Conservation (phyloP, 1,284 basidiomycete species). For the Ceratobasidium sp. region DNA sequence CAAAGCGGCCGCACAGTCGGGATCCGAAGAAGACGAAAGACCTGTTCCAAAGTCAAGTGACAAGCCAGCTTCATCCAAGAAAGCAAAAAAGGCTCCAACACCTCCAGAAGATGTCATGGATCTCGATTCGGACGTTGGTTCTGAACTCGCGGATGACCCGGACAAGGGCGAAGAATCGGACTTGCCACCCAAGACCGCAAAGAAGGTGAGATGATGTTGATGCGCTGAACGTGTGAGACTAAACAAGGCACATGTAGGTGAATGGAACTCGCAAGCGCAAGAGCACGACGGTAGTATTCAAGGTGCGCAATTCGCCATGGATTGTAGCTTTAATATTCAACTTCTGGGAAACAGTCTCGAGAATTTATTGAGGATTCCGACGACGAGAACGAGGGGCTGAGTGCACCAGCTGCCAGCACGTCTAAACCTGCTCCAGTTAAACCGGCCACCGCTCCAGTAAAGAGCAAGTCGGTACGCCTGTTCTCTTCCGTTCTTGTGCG, state of each 20-base stretch:
- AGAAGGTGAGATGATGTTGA: constrained; percentile 14
- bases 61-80: neutral
- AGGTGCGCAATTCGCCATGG: neutral
- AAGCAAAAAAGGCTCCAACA: constrained; percentile 6
- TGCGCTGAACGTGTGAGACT: neutral
- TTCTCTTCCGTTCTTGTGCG: neutral
- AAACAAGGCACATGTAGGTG: neutral
- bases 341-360: neutral
- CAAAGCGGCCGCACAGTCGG: constrained; percentile 20
- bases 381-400: constrained; percentile 20
- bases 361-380: constrained; percentile 37
- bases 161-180: constrained; percentile 9
- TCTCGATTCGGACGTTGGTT: neutral
- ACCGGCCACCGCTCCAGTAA: neutral
- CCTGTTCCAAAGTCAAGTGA: neutral
- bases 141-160: neutral
- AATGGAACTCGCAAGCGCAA: constrained; percentile 19
- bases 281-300: neutral
- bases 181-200: constrained; percentile 1
- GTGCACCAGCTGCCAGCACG: constrained; percentile 1
- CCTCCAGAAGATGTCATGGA: constrained; percentile 23
- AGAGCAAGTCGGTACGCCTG: constrained; percentile 2
- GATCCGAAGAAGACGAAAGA: neutral
- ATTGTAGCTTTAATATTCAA: neutral
- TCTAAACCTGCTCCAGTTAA: constrained; percentile 1